phyloP scores from a whole-genome alignment of 2,329 filamentous ascomycete species.

The Calonectria crousiana region DNA sequence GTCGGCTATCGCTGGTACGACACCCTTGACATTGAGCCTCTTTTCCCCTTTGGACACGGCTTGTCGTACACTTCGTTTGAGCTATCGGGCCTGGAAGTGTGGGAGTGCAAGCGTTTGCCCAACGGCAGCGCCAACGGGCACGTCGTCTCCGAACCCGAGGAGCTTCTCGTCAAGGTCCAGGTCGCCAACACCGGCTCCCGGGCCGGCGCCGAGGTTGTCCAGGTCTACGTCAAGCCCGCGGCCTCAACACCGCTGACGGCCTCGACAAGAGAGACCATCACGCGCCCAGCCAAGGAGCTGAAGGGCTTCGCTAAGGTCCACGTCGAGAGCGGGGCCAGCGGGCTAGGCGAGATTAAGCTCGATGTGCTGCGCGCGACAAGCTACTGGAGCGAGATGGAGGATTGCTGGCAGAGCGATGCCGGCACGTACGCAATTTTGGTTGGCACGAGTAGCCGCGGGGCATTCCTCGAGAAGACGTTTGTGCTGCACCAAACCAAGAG shows the following conservation, averaged over 20 bases:
- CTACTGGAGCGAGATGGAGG: slow-evolving; percentile 55
- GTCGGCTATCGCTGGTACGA: slow-evolving; percentile 37
- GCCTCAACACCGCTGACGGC: slow-evolving; percentile 29
- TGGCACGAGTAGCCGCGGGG: slow-evolving; percentile 46
- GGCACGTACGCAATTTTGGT: slow-evolving; percentile 54
- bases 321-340: slow-evolving; percentile 51
- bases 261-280: slow-evolving; percentile 36
- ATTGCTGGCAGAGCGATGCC: slow-evolving; percentile 53
- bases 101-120: slow-evolving; percentile 14
- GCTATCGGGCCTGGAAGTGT: slow-evolving; percentile 16
- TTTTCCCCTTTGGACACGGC: slow-evolving; percentile 34
- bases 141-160: slow-evolving; percentile 1
- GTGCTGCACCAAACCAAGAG: slow-evolving; percentile 26
- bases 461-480: slow-evolving; percentile 32
- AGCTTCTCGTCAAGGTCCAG: slow-evolving; percentile 56
- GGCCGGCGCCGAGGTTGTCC: slow-evolving; percentile 45
- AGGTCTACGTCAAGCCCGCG: slow-evolving; percentile 45
- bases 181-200: slow-evolving; percentile 47
- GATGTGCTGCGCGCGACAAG: slow-evolving; percentile 41
- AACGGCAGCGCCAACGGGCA: background rate
- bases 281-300: slow-evolving; percentile 56
- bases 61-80: slow-evolving; percentile 33
- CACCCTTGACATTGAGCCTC: slow-evolving; percentile 25
- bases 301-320: slow-evolving; percentile 58
- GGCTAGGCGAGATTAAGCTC: slow-evolving; percentile 45